Percentiles rank a stretch among this genome's conserved stretches.
phyloP scores from a whole-genome alignment of 495 filamentous ascomycete species.

The Amorphotheca resinae region DNA sequence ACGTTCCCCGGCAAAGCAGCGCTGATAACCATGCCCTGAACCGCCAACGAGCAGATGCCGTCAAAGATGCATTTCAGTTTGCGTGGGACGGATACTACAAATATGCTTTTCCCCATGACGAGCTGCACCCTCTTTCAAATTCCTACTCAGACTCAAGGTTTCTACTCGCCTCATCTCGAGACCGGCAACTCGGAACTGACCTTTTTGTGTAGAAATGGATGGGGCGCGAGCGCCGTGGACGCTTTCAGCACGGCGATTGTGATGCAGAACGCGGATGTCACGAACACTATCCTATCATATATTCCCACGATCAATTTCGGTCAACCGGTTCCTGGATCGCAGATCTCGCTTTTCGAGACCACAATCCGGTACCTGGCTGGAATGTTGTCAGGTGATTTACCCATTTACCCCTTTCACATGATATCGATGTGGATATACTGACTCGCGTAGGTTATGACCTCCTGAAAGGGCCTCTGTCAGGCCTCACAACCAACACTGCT shows the following conservation, averaged over 20 bases:
- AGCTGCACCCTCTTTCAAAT: constrained; percentile 57
- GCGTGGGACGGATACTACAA: constrained; percentile 74
- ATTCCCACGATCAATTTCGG: constrained; percentile 59
- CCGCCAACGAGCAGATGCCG: constrained; percentile 40
- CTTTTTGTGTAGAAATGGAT: constrained; percentile 54
- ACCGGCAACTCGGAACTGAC: constrained; percentile 5
- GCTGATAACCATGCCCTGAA: constrained; percentile 12
- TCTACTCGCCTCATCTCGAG: no score
- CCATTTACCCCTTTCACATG: background rate
- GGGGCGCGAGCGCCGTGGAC: constrained; percentile 79
- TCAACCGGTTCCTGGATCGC: constrained; percentile 27
- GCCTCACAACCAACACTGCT: constrained; percentile 31
- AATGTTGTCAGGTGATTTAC: constrained; percentile 46
- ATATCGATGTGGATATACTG: background rate
- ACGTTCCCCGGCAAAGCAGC: constrained; percentile 3
- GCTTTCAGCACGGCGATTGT: constrained; percentile 70
- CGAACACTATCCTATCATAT: constrained; percentile 56
- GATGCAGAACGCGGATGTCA: constrained; percentile 56
- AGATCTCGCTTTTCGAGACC: constrained; percentile 76
- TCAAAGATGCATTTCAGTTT: constrained; percentile 62
- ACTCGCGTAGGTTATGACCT: constrained; percentile 55
- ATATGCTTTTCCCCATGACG: constrained; percentile 72
- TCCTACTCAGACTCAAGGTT: constrained; percentile 56
- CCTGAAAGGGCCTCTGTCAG: constrained; percentile 53
- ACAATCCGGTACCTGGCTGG: constrained; percentile 82